Conservation (phyloP, 2,329 filamentous ascomycete species). For the Aurifilum marmelostoma region DNA sequence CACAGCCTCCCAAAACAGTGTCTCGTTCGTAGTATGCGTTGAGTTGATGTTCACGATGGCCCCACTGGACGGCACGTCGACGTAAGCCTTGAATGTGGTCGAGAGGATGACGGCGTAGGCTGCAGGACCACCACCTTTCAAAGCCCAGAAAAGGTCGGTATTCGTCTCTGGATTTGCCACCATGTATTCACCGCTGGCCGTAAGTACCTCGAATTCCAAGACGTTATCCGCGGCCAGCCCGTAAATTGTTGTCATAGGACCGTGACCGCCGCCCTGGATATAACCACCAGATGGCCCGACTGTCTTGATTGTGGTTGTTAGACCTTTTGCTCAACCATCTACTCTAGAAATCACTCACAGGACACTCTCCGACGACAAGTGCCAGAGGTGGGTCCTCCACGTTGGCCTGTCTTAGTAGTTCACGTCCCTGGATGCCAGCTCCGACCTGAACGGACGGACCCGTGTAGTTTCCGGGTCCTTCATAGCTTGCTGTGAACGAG, state of each 20-base stretch:
- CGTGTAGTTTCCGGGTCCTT: not conserved
- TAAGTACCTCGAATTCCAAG: conserved; percentile 37
- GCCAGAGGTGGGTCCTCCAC: not conserved
- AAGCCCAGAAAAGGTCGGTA: conserved; percentile 60
- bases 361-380: not conserved
- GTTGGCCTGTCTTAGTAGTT: not conserved
- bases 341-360: not conserved
- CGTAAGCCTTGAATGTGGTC: conserved; percentile 54
- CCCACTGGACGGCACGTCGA: conserved; percentile 48
- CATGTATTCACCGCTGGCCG: conserved; percentile 45
- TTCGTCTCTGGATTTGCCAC: conserved; percentile 48
- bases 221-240: conserved; percentile 17
- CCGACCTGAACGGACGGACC: not conserved
- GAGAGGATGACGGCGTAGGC: conserved; percentile 55
- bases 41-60: conserved; percentile 45
- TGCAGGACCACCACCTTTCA: conserved; percentile 55
- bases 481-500: not conserved
- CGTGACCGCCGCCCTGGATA: conserved; percentile 62
- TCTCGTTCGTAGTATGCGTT: conserved; percentile 41
- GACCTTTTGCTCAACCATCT: not conserved
- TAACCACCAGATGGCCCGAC: conserved; percentile 66
- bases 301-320: conserved; percentile 33
- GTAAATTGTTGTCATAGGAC: conserved; percentile 45
- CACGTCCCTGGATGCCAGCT: not conserved
- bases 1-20: conserved; percentile 49